Evolutionary conservation across 1,284 basidiomycete species (phyloP).

Genomic region (Meripilus lineatus): DNA sequence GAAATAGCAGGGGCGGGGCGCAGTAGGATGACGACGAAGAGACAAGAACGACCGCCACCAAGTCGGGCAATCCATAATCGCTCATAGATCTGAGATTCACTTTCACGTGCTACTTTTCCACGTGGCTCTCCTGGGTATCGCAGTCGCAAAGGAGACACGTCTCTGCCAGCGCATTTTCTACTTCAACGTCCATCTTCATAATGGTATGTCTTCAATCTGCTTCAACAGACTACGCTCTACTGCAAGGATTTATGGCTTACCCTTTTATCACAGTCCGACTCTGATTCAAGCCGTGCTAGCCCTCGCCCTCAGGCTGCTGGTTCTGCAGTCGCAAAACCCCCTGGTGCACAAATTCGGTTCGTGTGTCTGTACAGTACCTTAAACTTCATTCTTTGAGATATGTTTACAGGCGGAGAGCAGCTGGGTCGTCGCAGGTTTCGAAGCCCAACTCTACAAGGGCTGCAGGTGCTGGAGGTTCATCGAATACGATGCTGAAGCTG

Average conservation of each 20-base stretch:
- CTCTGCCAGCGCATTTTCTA: constrained; percentile 26
- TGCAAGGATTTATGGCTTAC: background rate
- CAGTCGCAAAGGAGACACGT: no score
- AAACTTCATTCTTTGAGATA: no score
- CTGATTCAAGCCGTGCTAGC: constrained; percentile 25
- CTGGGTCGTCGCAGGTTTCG: constrained; percentile 57
- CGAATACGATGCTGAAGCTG: constrained; percentile 96
- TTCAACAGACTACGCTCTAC: background rate
- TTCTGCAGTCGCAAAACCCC: constrained; percentile 58
- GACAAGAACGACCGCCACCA: constrained; percentile 13
- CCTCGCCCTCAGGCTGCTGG: constrained; percentile 18
- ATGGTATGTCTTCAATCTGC: constrained; percentile 23
- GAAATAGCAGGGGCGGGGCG: no score
- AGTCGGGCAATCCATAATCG: constrained; percentile 13
- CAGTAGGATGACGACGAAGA: background rate
- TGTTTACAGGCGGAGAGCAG: constrained; percentile 69
- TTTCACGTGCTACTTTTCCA: background rate
- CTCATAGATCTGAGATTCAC: constrained; percentile 5
- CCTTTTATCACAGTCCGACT: constrained; percentile 27
- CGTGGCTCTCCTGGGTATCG: background rate
- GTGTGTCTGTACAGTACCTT: no score
- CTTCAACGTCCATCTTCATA: constrained; percentile 16
- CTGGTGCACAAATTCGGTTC: constrained; percentile 75
- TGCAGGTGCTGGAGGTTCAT: constrained; percentile 94
- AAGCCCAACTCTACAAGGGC: constrained; percentile 88